phyloP scores from a whole-genome alignment of 2,329 filamentous ascomycete genomes.

The Fusarium dimerum region DNA sequence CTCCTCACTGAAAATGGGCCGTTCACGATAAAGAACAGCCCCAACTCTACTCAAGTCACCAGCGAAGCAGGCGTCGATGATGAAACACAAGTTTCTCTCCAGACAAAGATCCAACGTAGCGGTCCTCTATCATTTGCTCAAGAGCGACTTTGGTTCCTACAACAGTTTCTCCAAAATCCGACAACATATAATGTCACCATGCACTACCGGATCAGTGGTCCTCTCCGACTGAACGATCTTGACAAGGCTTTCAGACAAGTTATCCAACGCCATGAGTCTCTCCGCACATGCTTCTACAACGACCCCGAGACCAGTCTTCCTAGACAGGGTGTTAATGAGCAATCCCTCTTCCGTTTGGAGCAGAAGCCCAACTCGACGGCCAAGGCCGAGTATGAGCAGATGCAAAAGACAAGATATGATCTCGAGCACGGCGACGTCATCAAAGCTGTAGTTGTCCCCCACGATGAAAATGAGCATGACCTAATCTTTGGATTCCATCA shows the following conservation, averaged over 20 bases:
- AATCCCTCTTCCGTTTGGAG: neutral
- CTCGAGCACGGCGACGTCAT: constrained; percentile 1
- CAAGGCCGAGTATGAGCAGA: neutral
- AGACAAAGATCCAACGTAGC: neutral
- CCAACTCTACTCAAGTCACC: neutral
- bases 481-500: constrained; percentile 2
- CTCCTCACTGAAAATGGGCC: neutral
- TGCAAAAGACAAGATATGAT: neutral
- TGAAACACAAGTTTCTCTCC: neutral
- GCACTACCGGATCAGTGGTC: neutral
- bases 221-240: neutral
- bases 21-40: neutral
- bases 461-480: neutral
- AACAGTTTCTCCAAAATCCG: constrained; percentile 1
- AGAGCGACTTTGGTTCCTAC: constrained; percentile 4
- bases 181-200: constrained; percentile 7
- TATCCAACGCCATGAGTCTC: constrained; percentile 1
- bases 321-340: neutral
- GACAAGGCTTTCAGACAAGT: neutral
- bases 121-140: constrained; percentile 3
- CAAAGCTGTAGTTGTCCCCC: neutral
- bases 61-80: constrained; percentile 1
- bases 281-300: neutral
- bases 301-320: neutral
- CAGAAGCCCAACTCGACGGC: neutral